Evolutionary conservation across 1,284 basidiomycete species (phyloP).

Genomic region (Malassezia caprae): DNA sequence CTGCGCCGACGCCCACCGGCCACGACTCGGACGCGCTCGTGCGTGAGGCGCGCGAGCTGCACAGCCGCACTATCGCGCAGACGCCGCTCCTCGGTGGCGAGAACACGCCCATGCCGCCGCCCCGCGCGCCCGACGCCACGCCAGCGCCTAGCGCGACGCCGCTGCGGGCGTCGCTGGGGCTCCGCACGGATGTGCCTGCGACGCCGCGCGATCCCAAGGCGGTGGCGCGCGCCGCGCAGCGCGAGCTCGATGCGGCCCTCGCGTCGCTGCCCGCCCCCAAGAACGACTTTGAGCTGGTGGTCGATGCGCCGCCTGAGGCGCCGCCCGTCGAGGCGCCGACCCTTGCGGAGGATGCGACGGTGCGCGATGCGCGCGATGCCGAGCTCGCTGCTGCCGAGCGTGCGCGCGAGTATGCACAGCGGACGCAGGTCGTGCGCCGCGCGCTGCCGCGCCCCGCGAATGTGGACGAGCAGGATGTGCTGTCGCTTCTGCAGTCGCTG

Average conservation of each 20-base stretch:
- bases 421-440: slow-evolving; percentile 70
- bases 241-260: slow-evolving; percentile 68
- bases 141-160: slow-evolving; percentile 63
- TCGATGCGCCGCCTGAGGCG: slow-evolving; percentile 56
- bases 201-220: slow-evolving; percentile 31
- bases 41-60: slow-evolving; percentile 85
- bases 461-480: slow-evolving; percentile 59
- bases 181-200: slow-evolving; percentile 55
- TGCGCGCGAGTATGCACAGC: slow-evolving; percentile 60
- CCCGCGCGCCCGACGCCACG: slow-evolving; percentile 47
- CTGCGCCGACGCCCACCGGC: neutral
- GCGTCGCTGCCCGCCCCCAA: slow-evolving; percentile 77
- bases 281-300: slow-evolving; percentile 92
- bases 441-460: slow-evolving; percentile 76
- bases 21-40: slow-evolving; percentile 53
- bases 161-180: slow-evolving; percentile 75
- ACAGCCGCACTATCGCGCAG: slow-evolving; percentile 80
- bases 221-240: slow-evolving; percentile 21
- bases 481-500: slow-evolving; percentile 26
- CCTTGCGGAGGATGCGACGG: slow-evolving; percentile 9
- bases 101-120: slow-evolving; percentile 87
- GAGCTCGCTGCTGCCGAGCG: slow-evolving; percentile 62
- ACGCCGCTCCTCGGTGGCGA: slow-evolving; percentile 93
- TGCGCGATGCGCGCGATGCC: slow-evolving; percentile 66
- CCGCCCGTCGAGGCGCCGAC: neutral